Percentiles rank a stretch among this genome's conserved stretches.
These are phyloP conservation scores for Starmerella floricola DNA, from an alignment of 805 yeast species.

Conservation along the genomic window DNA sequence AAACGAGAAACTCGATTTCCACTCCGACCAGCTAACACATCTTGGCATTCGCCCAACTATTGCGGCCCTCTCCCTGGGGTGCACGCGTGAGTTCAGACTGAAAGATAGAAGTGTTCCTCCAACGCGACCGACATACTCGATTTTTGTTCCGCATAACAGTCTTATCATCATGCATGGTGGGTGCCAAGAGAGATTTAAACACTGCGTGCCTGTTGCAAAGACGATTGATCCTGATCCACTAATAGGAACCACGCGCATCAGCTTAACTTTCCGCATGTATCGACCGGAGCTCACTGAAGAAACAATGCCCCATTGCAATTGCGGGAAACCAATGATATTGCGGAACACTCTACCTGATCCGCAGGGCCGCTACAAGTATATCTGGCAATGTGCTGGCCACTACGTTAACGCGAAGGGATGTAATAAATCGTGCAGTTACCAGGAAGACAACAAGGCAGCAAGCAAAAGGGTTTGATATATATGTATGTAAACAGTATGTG, in stretches of 20 bases:
- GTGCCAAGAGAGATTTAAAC: conserved; percentile 65
- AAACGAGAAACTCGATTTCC: conserved; percentile 52
- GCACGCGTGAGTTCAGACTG: conserved; percentile 54
- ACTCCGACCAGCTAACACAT: conserved; percentile 59
- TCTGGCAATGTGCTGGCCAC: conserved; percentile 50
- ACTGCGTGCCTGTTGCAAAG: conserved; percentile 41
- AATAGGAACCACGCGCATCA: conserved; percentile 43
- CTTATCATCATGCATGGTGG: conserved; percentile 65
- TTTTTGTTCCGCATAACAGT: conserved; percentile 61
- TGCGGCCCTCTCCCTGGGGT: conserved; percentile 58
- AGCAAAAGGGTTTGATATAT: no score
- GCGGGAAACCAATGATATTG: conserved; percentile 38
- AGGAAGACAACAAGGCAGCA: no score
- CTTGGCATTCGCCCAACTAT: conserved; percentile 62
- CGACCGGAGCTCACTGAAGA: conserved; percentile 30
- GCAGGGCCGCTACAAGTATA: conserved; percentile 35
- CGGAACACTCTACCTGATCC: conserved; percentile 40
- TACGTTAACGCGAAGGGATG: conserved; percentile 24
- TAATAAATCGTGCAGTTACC: conserved; percentile 5
- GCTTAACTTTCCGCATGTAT: conserved; percentile 53
- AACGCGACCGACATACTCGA: conserved; percentile 32
- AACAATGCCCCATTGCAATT: conserved; percentile 36
- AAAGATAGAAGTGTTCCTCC: conserved; percentile 25
- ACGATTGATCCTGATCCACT: conserved; percentile 37
- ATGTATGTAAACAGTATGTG: no score